Base-by-base conservation (phyloP, 2,329 filamentous ascomycete genomes). In the Atkinsonella hypoxylon region DNA sequence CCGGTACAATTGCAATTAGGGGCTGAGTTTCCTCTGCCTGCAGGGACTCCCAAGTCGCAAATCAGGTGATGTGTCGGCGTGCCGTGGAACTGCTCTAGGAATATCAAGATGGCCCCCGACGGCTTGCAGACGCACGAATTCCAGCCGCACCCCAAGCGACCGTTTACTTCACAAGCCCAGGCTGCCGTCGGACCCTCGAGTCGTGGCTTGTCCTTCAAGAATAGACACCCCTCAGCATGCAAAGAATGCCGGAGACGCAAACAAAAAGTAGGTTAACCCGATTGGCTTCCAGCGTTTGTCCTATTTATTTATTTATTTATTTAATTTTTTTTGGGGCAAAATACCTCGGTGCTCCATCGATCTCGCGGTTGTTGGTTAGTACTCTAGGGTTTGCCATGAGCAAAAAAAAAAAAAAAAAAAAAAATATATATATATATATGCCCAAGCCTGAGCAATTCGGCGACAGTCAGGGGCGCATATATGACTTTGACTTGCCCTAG, bases 231-330 rank as follows among this genome's bases (percentile, higher is more conserved):
- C 39, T 73, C 70, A 18, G 74, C 73, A 18, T 77, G 74, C 58
- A 69, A 69, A 3, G 74, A 77, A 56, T 77, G 74, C 51, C 70
- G 73, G 45, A 65, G 73, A 53, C 65, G 74, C 52, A 77, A 77
- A 57, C 73, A 77, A 64, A 76, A 72, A 67, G 74, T 74, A 43
- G 8, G 40, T 31, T 22, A 41, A 54, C 48, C n/a, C 15, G 9
- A 26, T 9, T 34, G 47, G 7, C 26, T n/a, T 32, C 9, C 13
- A 22, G 12, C 10, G 6, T 22, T 20, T 31, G 17, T 30, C 30
- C 10, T 26, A 9, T 4, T 30, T 47, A n/a, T 17, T 39, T 10
- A 17, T 15, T 31, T 41, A n/a, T 12, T 17, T 1, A 40, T 9
- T 12, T 32, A 32, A n/a, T n/a, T n/a, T n/a, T n/a, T n/a, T n/a